Evolutionary conservation across 441 rosid genomes (phyloP), one percentile per base, ranked within the genome.

Genomic region (Adansonia rubrostipa): DNA sequence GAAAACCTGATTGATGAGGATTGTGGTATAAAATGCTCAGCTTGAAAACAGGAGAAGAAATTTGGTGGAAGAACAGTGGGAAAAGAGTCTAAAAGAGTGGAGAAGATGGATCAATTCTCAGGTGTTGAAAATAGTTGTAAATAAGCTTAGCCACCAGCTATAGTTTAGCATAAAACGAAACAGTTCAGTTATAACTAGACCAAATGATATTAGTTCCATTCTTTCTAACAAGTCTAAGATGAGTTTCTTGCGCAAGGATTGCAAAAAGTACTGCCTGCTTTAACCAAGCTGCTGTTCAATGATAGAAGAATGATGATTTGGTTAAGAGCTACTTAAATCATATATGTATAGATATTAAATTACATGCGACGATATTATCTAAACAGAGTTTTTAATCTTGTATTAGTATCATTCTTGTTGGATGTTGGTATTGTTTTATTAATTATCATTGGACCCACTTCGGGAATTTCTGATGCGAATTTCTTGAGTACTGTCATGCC

Each of bases 81-180:
- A 28, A 7, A 74, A 42, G 45, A 51, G 74, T 61, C 56, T 20
- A 15, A 45, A 44, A 54, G 19, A 28, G 40, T 36, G 47, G 66
- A 6, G 66, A 9, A 74, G 77, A 74, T 61, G 42, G 66, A 45
- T 61, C 15, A 74, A 45, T 40, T 61, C 13, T 48, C 19, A 51
- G 45, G 40, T 62, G 70, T 75, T 7, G 20, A 75, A 36, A 63
- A 11, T 40, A 36, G 76, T 73, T 73, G 9, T 73, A 73, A 56
- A 36, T 54, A 54, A 51, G 75, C 70, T 65, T 65, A 65, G 14
- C 62, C 45, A 70, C 61, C 13, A 51, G 61, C 14, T 28, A 28
- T 51, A 33, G 14, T 70, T 62, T 71, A 53, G 48, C 24, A 67
- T 44, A 67, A 44, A 17, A 48, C 44, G 4, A 70, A 70, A 48